Percentiles rank a stretch among this genome's conserved stretches.
Conservation (phyloP, 2,329 filamentous ascomycete species). For the Aspergillus sergii region DNA sequence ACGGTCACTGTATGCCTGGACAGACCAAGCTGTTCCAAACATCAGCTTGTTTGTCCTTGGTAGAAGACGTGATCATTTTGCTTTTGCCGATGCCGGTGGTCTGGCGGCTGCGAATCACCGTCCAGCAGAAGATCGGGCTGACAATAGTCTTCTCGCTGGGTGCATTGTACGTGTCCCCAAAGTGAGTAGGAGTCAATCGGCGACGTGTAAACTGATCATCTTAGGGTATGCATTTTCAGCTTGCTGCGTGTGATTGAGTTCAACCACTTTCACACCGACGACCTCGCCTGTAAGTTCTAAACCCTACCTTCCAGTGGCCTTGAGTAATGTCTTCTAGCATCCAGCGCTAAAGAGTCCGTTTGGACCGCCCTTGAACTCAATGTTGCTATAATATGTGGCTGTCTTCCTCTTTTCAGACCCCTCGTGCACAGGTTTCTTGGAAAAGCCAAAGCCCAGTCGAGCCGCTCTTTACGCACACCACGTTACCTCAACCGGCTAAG, state of each 20-base stretch:
- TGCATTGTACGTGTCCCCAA: slow-evolving; percentile 9
- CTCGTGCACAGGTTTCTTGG: slow-evolving; percentile 16
- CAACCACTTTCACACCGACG: slow-evolving; percentile 10
- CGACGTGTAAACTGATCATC: not conserved
- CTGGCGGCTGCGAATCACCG: slow-evolving; percentile 19
- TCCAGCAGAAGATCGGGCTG: slow-evolving; percentile 10
- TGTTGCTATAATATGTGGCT: slow-evolving; percentile 25
- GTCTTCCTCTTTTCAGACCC: slow-evolving; percentile 21
- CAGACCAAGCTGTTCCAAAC: slow-evolving; percentile 19
- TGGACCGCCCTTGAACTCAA: slow-evolving; percentile 26
- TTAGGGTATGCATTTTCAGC: slow-evolving; percentile 12
- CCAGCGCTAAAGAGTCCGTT: slow-evolving; percentile 26
- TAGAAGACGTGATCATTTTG: slow-evolving; percentile 22
- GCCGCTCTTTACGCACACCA: slow-evolving; percentile 1
- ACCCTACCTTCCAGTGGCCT: not conserved
- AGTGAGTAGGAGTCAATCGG: too few relatives aligned
- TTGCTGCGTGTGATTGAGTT: slow-evolving; percentile 8
- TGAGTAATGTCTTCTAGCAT: slow-evolving; percentile 6
- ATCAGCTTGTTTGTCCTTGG: slow-evolving; percentile 18
- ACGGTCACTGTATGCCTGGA: slow-evolving; percentile 22
- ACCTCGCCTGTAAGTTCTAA: slow-evolving; percentile 10
- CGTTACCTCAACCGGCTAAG: slow-evolving; percentile 4
- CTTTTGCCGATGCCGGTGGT: slow-evolving; percentile 22
- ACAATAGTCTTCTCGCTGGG: slow-evolving; percentile 17
- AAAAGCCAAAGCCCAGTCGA: slow-evolving; percentile 9